Percentiles rank a stretch among this genome's conserved stretches.
phyloP scores from a whole-genome alignment of 768 basidiomycete species.

The Suillus subalutaceus region DNA sequence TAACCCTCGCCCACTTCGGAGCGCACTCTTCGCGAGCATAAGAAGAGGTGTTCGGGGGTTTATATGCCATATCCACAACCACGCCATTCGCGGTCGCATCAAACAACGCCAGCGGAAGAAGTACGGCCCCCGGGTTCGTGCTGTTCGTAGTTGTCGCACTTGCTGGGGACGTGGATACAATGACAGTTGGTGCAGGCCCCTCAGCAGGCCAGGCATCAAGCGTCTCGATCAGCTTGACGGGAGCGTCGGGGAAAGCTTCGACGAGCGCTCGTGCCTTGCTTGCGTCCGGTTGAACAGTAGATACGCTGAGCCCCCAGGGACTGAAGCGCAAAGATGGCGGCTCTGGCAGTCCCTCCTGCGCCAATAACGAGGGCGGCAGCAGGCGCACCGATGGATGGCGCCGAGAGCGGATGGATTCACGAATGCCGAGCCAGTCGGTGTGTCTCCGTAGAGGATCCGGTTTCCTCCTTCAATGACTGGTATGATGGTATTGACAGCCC shows the following conservation, averaged over 20 bases:
- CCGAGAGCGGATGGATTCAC: slow-evolving; percentile 50
- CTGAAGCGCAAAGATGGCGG: slow-evolving; percentile 89
- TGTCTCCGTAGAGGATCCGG: slow-evolving; percentile 79
- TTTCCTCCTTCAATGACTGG: slow-evolving; percentile 44
- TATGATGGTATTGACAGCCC: slow-evolving; percentile 94
- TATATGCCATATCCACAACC: slow-evolving; percentile 94
- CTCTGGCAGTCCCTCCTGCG: slow-evolving; percentile 93
- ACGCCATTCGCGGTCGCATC: slow-evolving; percentile 62
- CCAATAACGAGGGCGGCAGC: slow-evolving; percentile 83
- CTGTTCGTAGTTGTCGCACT: slow-evolving; percentile 51
- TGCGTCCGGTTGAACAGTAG: slow-evolving; percentile 89
- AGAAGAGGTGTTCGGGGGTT: slow-evolving; percentile 87
- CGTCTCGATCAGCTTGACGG: slow-evolving; percentile 60
- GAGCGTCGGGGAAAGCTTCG: slow-evolving; percentile 63
- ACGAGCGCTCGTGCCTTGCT: slow-evolving; percentile 74
- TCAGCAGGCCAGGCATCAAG: slow-evolving; percentile 56
- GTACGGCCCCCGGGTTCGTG: slow-evolving; percentile 39
- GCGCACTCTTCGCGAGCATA: slow-evolving; percentile 57
- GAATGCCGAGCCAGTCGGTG: slow-evolving; percentile 94
- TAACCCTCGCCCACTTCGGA: slow-evolving; percentile 67
- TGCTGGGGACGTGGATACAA: slow-evolving; percentile 90
- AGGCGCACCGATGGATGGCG: slow-evolving; percentile 38
- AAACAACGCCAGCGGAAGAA: slow-evolving; percentile 62
- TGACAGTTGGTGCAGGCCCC: slow-evolving; percentile 60
- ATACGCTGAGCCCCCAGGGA: slow-evolving; percentile 67